phyloP scores from a whole-genome alignment of 2,329 filamentous ascomycete genomes.

The Stachybotrys elegans region DNA sequence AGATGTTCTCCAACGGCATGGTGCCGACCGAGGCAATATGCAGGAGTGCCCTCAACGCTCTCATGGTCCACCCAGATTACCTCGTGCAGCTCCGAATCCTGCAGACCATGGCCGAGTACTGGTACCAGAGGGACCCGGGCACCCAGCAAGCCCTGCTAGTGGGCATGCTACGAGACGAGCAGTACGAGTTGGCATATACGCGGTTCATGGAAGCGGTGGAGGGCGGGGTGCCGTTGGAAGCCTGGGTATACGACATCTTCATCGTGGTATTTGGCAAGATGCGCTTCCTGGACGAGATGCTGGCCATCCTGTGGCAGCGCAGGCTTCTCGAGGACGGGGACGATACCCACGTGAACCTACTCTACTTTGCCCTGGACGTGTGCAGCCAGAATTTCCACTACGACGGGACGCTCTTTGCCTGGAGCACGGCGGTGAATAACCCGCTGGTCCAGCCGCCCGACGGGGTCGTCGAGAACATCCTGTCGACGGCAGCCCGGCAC shows the following conservation, averaged over 20 bases:
- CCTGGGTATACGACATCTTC: slow-evolving; percentile 76
- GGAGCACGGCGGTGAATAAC: slow-evolving; percentile 58
- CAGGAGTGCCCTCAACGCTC: slow-evolving; percentile 64
- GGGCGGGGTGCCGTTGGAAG: slow-evolving; percentile 48
- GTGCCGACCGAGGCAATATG: slow-evolving; percentile 62
- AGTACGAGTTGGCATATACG: slow-evolving; percentile 74
- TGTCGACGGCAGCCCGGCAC: slow-evolving; percentile 65
- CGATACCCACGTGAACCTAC: slow-evolving; percentile 45
- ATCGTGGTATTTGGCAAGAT: slow-evolving; percentile 67
- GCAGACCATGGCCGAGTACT: slow-evolving; percentile 66
- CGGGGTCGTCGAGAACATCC: slow-evolving; percentile 60
- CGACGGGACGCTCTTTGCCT: slow-evolving; percentile 62
- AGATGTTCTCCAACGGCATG: slow-evolving; percentile 62
- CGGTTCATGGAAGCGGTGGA: slow-evolving; percentile 63
- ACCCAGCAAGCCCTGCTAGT: slow-evolving; percentile 65
- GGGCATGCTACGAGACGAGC: slow-evolving; percentile 73
- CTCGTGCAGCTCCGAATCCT: slow-evolving; percentile 67
- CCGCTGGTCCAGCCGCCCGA: slow-evolving; percentile 42
- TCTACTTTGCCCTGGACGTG: slow-evolving; percentile 70
- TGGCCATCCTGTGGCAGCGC: slow-evolving; percentile 61
- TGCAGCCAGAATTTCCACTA: slow-evolving; percentile 62
- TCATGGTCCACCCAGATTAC: slow-evolving; percentile 84
- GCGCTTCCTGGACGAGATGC: slow-evolving; percentile 72
- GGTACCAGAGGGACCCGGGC: slow-evolving; percentile 47
- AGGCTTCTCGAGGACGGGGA: slow-evolving; percentile 27